Base-by-base conservation (phyloP, 73 alveolate genomes). In the Paramecium sexaurelia region DNA sequence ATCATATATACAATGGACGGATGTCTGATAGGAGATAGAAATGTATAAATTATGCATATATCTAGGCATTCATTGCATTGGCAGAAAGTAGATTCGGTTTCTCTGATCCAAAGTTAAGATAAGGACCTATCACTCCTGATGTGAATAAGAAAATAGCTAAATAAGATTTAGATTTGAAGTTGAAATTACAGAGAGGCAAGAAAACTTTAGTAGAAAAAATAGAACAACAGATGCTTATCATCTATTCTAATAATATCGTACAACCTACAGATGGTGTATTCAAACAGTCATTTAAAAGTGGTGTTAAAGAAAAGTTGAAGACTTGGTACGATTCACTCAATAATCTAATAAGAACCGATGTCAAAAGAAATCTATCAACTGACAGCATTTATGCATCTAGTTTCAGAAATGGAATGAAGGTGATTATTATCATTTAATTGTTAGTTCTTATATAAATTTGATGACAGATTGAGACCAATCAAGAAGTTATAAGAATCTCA, bases 61-160 rank as follows among this genome's bases (percentile, higher is more conserved):
- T 29, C 3, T 41, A 78, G 90, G 90, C 90, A 78, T 78, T 78
- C 22, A 78, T 78, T 24, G n/a, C 43, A 24, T 45, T 78, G 9
- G 90, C 90, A 19, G 90, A 78, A 0, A 78, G 75, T 78, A 78
- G 73, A 45, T 78, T 78, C n/a, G 90, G 90, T 41, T 41, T 78
- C n/a, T 22, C 55, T 19, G 90, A 78, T 43, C 90, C 90, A 0
- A 78, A 78, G n/a, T 45, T 78, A 24, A 78, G 90, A 78, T 15
- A 78, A 45, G 90, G 90, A 22, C 90, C 90, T 13, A 78, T 78
- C 0, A 78, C 90, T 10, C 90, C 90, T 5, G 90, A 78, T 78
- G 90, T 78, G 11, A 78, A 78, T 78, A 78, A 78, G 71, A 78
- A 78, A 22, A 78, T 78, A 11, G 90, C 90, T 7, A 78, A 78